A percentile compares a stretch with the other conserved stretches of the same genome.
phyloP scores from a whole-genome alignment of 2,329 filamentous ascomycete genomes.

The Phialophora tarda region DNA sequence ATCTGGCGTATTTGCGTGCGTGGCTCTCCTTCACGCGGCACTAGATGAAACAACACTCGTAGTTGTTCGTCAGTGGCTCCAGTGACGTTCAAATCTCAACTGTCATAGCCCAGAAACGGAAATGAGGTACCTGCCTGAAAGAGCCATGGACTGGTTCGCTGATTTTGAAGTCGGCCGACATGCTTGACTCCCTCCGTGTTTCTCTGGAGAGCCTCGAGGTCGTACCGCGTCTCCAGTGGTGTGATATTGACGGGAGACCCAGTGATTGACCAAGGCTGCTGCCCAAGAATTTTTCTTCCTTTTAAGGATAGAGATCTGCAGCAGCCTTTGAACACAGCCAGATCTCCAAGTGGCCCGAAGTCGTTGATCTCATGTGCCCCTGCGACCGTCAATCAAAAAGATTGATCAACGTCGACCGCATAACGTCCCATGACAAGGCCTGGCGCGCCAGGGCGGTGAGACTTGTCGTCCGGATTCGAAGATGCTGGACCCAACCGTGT shows the following conservation, averaged over 20 bases:
- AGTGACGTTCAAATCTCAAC: neutral
- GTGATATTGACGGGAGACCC: slow-evolving; percentile 4
- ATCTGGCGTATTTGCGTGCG: neutral
- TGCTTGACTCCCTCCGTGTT: neutral
- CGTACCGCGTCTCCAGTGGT: neutral
- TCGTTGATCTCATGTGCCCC: neutral
- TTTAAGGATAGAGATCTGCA: slow-evolving; percentile 6
- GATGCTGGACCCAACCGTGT: slow-evolving; percentile 6
- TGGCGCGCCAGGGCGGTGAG: slow-evolving; percentile 1
- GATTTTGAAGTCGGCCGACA: neutral
- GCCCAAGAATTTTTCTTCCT: neutral
- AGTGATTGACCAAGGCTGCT: slow-evolving; percentile 2
- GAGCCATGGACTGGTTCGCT: neutral
- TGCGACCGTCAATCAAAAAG: neutral
- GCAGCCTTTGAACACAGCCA: neutral
- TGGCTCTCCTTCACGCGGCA: neutral
- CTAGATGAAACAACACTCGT: neutral
- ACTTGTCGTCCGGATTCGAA: slow-evolving; percentile 3
- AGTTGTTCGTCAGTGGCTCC: neutral
- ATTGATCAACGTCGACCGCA: neutral
- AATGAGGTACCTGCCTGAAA: neutral
- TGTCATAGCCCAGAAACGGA: neutral
- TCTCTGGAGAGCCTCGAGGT: neutral
- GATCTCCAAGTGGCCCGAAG: slow-evolving; percentile 3
- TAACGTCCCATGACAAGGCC: neutral